A percentile compares a stretch with the other conserved stretches of the same genome.
Conservation (phyloP, 768 basidiomycete genomes). For the Lactarius tabidus region DNA sequence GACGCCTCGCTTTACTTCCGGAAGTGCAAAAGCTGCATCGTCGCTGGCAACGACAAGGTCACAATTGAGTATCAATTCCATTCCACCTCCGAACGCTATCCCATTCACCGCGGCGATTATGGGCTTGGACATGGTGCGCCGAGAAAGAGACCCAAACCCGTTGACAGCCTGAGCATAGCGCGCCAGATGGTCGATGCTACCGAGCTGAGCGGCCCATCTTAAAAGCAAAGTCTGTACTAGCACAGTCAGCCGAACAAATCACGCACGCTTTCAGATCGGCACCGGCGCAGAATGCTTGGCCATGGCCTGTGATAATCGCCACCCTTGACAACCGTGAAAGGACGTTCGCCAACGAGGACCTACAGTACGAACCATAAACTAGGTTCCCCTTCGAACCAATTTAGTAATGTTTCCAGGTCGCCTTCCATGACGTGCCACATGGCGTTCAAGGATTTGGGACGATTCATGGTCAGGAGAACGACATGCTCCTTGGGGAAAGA, state of each 20-base stretch:
- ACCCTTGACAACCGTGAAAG: slow-evolving; percentile 46
- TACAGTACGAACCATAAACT: slow-evolving; percentile 55
- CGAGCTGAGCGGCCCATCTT: slow-evolving; percentile 58
- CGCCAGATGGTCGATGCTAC: slow-evolving; percentile 43
- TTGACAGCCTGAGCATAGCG: slow-evolving; percentile 38
- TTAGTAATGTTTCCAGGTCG: slow-evolving; percentile 50
- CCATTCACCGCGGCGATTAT: slow-evolving; percentile 80
- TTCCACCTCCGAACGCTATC: slow-evolving; percentile 40
- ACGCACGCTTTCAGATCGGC: slow-evolving; percentile 73
- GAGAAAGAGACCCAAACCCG: slow-evolving; percentile 73
- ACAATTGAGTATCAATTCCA: slow-evolving; percentile 57
- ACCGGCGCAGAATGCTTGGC: slow-evolving; percentile 73
- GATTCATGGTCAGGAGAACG: slow-evolving; percentile 56
- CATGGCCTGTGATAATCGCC: slow-evolving; percentile 67
- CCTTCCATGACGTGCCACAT: slow-evolving; percentile 56
- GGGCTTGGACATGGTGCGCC: slow-evolving; percentile 63
- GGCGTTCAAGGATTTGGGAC: slow-evolving; percentile 69
- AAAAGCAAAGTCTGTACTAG: neutral
- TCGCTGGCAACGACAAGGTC: slow-evolving; percentile 69
- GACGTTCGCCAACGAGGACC: neutral
- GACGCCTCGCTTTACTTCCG: slow-evolving; percentile 77
- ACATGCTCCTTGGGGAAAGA: slow-evolving; percentile 49
- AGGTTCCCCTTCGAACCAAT: slow-evolving; percentile 74
- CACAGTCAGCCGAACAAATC: neutral
- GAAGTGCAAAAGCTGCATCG: slow-evolving; percentile 66